Evolutionary conservation across 2,329 filamentous ascomycete genomes (phyloP).

Genomic region (Calonectria pauciramosa): DNA sequence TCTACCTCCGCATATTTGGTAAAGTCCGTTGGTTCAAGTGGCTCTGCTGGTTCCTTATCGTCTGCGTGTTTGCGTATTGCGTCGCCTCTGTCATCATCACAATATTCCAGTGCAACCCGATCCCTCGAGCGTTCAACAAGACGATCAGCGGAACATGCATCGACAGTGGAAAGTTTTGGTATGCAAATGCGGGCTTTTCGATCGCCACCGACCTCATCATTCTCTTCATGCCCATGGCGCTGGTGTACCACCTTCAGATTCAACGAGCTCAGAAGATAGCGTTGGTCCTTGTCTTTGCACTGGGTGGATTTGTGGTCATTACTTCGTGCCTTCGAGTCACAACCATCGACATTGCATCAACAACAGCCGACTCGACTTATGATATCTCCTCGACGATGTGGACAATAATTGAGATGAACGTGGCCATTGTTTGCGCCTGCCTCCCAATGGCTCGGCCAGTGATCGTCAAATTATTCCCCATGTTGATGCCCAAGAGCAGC

Average conservation of each 20-base stretch:
- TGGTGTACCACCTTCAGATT: slow-evolving; percentile 59
- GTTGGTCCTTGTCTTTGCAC: slow-evolving; percentile 53
- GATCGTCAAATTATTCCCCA: slow-evolving; percentile 44
- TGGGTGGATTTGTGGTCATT: slow-evolving; percentile 53
- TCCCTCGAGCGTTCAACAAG: slow-evolving; percentile 59
- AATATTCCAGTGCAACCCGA: slow-evolving; percentile 47
- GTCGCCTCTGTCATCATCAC: slow-evolving; percentile 46
- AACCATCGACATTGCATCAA: slow-evolving; percentile 45
- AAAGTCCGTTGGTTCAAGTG: slow-evolving; percentile 46
- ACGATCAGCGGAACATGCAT: slow-evolving; percentile 57
- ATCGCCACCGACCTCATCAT: slow-evolving; percentile 61
- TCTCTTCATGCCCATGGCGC: slow-evolving; percentile 58
- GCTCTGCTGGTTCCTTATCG: slow-evolving; percentile 42
- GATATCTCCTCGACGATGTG: slow-evolving; percentile 52
- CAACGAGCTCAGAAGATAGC: slow-evolving; percentile 52
- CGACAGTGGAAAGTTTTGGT: slow-evolving; percentile 59
- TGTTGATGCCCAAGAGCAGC: slow-evolving; percentile 39
- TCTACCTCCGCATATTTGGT: slow-evolving; percentile 51
- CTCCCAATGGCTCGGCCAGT: slow-evolving; percentile 54
- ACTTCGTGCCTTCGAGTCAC: slow-evolving; percentile 50
- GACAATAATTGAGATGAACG: slow-evolving; percentile 56
- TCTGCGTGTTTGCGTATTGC: slow-evolving; percentile 42
- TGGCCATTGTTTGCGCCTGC: slow-evolving; percentile 56
- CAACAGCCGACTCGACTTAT: slow-evolving; percentile 48
- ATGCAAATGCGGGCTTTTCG: slow-evolving; percentile 61